Base-by-base conservation (phyloP, 2,329 filamentous ascomycete genomes). In the Piedraia hortae region DNA sequence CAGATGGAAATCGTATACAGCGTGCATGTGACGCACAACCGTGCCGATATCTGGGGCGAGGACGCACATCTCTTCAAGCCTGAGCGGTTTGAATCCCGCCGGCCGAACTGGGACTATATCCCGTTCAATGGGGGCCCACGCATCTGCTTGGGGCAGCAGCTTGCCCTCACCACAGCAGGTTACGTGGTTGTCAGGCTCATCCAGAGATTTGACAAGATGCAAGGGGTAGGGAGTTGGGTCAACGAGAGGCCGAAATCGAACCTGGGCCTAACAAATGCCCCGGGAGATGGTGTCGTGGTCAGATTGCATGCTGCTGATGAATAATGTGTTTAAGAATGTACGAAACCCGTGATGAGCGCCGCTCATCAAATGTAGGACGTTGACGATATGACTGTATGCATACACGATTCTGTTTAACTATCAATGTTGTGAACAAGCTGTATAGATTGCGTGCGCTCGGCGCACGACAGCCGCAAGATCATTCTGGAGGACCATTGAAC, bases 111-210 rank as follows among this genome's bases (percentile, higher is more conserved):
- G 43, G 36, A 44, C 11, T 46, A 35, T 22, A 19, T 46, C 16
- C 14, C 21, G 12, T 22, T 17, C 8, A 22, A n/a, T 17, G 21
- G 14, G 5, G 21, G 21, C 5, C 21, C 14, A n/a, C 9, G 13
- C 23, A 74, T 71, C 38, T 90, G 80, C 41, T 89, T 90, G 32
- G 80, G 80, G 0, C 59, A 67, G 44, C 55, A 57, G 4, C 90
- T 90, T 46, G 73, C 80, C 1, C 27, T 45, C 6, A 44, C 39
- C 0, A 47, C 53, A 29, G 49, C 50, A 34, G 42, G 31, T 1
- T 54, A 51, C 29, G 47, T 48, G 12, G 34, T 51, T 12, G 45
- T 47, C 7, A 34, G 50, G 14, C 20, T 53, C 19, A 38, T 51
- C 23, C 47, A 51, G 36, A 33, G 37, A 10, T 53, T 47, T 26